These are phyloP conservation scores for Saccharomyces hybrid DNA, from an alignment of 1,139 yeast genomes.

Conservation along the genomic window DNA sequence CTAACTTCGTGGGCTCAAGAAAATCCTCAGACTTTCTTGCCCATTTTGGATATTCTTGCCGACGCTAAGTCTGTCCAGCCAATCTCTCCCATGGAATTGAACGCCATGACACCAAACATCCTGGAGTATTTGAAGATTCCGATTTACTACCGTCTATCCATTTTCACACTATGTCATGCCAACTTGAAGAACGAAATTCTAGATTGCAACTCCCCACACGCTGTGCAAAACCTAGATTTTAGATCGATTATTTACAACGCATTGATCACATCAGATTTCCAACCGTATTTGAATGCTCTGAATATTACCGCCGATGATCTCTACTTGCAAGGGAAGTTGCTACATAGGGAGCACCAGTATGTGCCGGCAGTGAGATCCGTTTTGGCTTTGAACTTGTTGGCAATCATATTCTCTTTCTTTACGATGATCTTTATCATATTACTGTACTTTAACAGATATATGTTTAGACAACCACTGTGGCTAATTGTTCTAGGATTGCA, in stretches of 20 bases:
- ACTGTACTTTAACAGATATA: constrained; percentile 4
- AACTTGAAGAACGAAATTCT: constrained; percentile 15
- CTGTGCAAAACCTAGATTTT: constrained; percentile 26
- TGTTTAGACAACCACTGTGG: constrained; percentile 4
- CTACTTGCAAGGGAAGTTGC: constrained; percentile 26
- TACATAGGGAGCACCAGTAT: constrained; percentile 24
- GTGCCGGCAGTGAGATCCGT: constrained; percentile 28
- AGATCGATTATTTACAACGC: constrained; percentile 26
- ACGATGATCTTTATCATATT: constrained; percentile 10
- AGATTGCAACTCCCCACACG: constrained; percentile 23
- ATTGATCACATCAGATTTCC: constrained; percentile 25
- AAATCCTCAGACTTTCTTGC: constrained; percentile 21
- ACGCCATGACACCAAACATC: constrained; percentile 20
- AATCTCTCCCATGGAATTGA: constrained; percentile 18
- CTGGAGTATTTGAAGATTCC: constrained; percentile 24
- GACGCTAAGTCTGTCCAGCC: constrained; percentile 13
- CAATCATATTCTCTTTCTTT: constrained; percentile 22
- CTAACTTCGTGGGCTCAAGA: constrained; percentile 24
- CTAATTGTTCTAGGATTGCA: constrained; percentile 6
- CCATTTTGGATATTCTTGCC: constrained; percentile 19
- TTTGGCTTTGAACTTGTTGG: constrained; percentile 23
- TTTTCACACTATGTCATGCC: constrained; percentile 28
- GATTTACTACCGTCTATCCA: constrained; percentile 24
- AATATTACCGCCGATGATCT: constrained; percentile 23
- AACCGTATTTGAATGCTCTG: constrained; percentile 28